Conservation (phyloP, 1,284 basidiomycete genomes). For the Microbotryum violaceum region DNA sequence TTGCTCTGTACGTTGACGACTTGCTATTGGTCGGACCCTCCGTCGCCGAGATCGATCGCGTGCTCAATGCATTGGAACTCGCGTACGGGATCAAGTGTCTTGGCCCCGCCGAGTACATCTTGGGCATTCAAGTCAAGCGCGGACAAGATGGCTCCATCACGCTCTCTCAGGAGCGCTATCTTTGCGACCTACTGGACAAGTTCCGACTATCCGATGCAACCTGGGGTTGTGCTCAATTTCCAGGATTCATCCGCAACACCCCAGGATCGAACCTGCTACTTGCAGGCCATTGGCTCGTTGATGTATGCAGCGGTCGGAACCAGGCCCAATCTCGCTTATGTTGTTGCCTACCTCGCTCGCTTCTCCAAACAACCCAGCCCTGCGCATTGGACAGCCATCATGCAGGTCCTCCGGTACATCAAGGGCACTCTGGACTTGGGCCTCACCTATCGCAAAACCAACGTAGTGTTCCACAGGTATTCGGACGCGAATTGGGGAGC, state of each 20-base stretch:
- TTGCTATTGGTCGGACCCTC: constrained; percentile 34
- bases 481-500: no score
- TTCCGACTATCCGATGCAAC: constrained; percentile 36
- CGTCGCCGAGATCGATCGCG: constrained; percentile 21
- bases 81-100: constrained; percentile 40
- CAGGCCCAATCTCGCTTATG: no score
- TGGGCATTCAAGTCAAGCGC: constrained; percentile 41
- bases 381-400: no score
- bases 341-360: no score
- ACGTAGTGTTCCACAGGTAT: no score
- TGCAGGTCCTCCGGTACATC: no score
- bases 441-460: no score
- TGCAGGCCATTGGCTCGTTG: constrained; percentile 26
- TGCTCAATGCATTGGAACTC: constrained; percentile 34
- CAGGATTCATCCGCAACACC: background rate
- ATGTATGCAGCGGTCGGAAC: no score
- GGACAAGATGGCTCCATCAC: no score
- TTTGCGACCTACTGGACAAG: constrained; percentile 39
- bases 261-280: background rate
- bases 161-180: constrained; percentile 40
- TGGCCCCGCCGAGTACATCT: constrained; percentile 39
- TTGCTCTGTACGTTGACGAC: constrained; percentile 42
- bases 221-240: background rate
- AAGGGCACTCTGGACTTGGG: no score
- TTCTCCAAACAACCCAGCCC: no score